A percentile compares a stretch with the other conserved stretches of the same genome.
Evolutionary conservation across 2,329 filamentous ascomycete species (phyloP).

Genomic region (Cladobotryum mycophilum): DNA sequence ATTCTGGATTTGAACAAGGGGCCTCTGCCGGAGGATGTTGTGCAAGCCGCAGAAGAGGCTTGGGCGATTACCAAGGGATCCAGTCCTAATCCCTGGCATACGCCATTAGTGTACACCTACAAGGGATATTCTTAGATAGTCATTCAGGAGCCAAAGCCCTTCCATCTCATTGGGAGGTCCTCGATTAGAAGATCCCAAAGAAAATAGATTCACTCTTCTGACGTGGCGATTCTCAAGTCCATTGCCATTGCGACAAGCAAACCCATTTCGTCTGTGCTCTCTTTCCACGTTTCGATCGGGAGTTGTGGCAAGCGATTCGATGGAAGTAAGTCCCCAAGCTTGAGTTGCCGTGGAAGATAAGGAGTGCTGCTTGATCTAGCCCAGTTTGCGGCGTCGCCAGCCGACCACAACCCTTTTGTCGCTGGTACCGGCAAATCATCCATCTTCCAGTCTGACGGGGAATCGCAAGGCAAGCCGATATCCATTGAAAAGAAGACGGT

Average conservation of each 20-base stretch:
- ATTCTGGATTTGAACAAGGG: conserved; percentile 48
- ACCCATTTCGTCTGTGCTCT: conserved; percentile 6
- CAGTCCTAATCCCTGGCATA: conserved; percentile 5
- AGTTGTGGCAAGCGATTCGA: background rate
- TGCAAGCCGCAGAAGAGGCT: conserved; percentile 29
- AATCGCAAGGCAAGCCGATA: conserved; percentile 2
- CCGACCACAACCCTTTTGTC: conserved; percentile 2
- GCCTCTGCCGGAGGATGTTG: conserved; percentile 64
- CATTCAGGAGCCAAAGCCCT: too few species aligned
- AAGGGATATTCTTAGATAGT: conserved; percentile 3
- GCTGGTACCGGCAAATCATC: conserved; percentile 1
- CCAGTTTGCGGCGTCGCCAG: conserved; percentile 1
- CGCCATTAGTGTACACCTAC: conserved; percentile 3
- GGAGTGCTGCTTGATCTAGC: background rate
- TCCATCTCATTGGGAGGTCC: background rate
- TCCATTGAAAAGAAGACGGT: conserved; percentile 3
- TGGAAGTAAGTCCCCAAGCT: background rate
- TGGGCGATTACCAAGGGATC: conserved; percentile 4
- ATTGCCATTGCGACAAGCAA: conserved; percentile 7
- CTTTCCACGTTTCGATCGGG: background rate
- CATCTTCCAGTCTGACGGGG: background rate
- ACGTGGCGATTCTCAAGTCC: background rate
- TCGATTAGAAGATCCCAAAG: too few species aligned
- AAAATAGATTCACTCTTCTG: too few species aligned
- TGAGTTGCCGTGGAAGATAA: too few species aligned